A percentile compares a stretch with the other conserved stretches of the same genome.
Conservation (phyloP, 176 grass and related monocot species). For the Pontederia paniculata region DNA sequence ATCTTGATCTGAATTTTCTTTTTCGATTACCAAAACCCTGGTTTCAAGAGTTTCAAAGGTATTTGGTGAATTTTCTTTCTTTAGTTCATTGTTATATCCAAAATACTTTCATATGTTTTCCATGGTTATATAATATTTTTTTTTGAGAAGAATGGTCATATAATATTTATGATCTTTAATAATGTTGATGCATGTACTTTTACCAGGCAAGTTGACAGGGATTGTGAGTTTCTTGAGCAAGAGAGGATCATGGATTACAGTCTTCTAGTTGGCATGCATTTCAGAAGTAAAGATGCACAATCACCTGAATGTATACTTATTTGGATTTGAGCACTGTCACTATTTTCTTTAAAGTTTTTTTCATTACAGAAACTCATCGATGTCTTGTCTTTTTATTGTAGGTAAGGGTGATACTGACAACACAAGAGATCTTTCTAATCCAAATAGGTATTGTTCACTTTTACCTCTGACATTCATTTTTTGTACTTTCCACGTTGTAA, state of each 20-base stretch:
- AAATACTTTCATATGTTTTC: background rate
- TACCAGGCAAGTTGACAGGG: conserved; percentile 79
- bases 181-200: conserved; percentile 12
- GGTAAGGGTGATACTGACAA: conserved; percentile 2
- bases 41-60: conserved; percentile 97
- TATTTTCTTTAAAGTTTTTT: background rate
- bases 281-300: conserved; percentile 22
- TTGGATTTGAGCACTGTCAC: conserved; percentile 3
- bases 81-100: background rate
- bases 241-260: conserved; percentile 99
- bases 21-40: conserved; percentile 79
- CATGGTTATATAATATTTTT: background rate
- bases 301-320: conserved; percentile 2
- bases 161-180: background rate
- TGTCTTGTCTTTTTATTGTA: background rate
- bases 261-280: conserved; percentile 86
- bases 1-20: conserved; percentile 97
- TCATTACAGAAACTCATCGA: background rate
- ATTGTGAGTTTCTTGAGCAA: conserved; percentile 95
- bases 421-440: conserved; percentile 5
- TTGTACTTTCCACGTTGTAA: no score
- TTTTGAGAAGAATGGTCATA: no score
- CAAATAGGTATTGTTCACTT: conserved; percentile 10
- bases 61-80: conserved; percentile 10
- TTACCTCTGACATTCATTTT: background rate